Evolutionary conservation across 163 green algal species (phyloP).

Genomic region (Botryococcus braunii): DNA sequence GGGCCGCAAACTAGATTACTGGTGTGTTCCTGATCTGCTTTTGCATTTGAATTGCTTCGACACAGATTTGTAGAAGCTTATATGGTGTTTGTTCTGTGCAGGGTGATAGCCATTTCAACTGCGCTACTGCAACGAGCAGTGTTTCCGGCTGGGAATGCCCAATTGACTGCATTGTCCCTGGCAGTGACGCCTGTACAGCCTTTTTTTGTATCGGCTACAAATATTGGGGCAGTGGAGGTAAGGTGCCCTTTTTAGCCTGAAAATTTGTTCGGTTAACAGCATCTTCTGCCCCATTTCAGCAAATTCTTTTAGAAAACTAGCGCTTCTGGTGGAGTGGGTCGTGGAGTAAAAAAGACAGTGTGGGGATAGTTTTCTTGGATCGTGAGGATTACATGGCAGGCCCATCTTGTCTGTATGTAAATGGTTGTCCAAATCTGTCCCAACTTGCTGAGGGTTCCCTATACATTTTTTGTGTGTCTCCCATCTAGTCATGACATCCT

Average conservation of each 20-base stretch:
- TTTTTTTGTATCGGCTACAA: neutral
- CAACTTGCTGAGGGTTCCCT: no score
- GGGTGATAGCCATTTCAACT: conserved; percentile 17
- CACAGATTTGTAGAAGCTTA: neutral
- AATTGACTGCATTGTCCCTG: conserved; percentile 6
- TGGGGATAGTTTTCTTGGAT: no score
- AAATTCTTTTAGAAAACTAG: no score
- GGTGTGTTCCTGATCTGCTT: conserved; percentile 8
- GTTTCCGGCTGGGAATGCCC: neutral
- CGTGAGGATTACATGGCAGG: no score
- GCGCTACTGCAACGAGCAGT: neutral
- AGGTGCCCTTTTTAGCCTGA: neutral
- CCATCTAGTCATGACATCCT: no score
- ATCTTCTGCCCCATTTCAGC: no score
- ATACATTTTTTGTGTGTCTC: no score
- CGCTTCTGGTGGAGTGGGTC: no score
- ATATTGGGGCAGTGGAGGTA: conserved; percentile 5
- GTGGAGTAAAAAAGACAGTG: no score
- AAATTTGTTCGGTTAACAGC: no score
- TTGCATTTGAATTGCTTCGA: neutral
- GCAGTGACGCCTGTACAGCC: conserved; percentile 10
- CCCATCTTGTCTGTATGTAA: no score
- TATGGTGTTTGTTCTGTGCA: neutral
- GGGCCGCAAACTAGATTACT: conserved; percentile 36
- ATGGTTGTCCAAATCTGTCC: no score